Evolutionary conservation across 2,329 filamentous ascomycete genomes (phyloP).

Genomic region (Massarina eburnea): DNA sequence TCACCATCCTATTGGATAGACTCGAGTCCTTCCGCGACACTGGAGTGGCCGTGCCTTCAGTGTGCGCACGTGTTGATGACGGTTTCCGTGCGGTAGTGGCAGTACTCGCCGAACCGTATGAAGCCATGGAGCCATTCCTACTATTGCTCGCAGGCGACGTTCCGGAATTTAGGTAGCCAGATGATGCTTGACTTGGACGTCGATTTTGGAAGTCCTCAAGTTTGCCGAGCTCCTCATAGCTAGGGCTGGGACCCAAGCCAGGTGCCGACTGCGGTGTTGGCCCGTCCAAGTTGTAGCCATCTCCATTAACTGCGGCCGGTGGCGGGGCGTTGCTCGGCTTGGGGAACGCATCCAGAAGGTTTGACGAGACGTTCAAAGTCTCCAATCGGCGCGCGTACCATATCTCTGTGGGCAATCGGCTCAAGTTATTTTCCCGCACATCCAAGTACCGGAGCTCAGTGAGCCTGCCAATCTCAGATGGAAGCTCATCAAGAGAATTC

Average conservation of each 20-base stretch:
- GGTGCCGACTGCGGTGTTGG: conserved; percentile 51
- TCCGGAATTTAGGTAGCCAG: conserved; percentile 73
- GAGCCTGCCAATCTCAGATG: conserved; percentile 84
- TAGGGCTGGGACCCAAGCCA: conserved; percentile 57
- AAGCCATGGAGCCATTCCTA: conserved; percentile 83
- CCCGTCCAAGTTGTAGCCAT: conserved; percentile 37
- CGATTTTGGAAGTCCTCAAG: conserved; percentile 65
- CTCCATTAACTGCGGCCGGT: conserved; percentile 47
- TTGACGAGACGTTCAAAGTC: conserved; percentile 92
- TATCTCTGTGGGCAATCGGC: conserved; percentile 84
- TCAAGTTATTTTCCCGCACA: conserved; percentile 89
- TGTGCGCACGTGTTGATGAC: conserved; percentile 68
- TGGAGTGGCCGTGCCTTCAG: conserved; percentile 60
- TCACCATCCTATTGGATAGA: conserved; percentile 74
- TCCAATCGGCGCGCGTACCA: conserved; percentile 93
- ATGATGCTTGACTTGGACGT: conserved; percentile 82
- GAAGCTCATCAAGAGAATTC: conserved; percentile 82
- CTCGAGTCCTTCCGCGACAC: conserved; percentile 83
- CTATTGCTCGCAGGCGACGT: conserved; percentile 66
- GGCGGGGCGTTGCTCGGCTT: conserved; percentile 75
- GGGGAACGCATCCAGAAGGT: conserved; percentile 86
- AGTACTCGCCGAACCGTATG: conserved; percentile 59
- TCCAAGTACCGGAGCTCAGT: conserved; percentile 83
- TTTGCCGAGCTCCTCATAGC: conserved; percentile 74
- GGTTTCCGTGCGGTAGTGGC: conserved; percentile 63